Evolutionary conservation across 2,329 filamentous ascomycete species (phyloP), one percentile per base, ranked within the genome.

Genomic region (Cladosporium sp.): DNA sequence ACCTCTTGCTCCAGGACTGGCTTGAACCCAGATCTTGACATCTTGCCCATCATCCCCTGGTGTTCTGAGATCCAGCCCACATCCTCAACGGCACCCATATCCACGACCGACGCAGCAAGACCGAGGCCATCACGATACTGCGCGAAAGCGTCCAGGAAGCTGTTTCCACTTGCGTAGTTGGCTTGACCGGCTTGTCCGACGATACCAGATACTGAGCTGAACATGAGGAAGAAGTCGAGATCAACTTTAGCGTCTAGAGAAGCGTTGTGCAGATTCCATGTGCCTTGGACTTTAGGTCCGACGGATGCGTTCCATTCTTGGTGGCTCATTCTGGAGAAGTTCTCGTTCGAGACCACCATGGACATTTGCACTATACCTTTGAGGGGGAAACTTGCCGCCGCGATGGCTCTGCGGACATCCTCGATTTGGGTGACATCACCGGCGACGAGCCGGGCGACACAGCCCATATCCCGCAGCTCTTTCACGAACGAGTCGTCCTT

Each of bases 171-270:
- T 3, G 64, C 55, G 59, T 69, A 69, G 55, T 65, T 65, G 22
- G 66, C 51, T 54, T 69, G 66, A 5, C 65, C 64, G 14, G 37
- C 45, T 22, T 64, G 60, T 11, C 69, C 69, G 17, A 64, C 60
- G 2, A 66, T 54, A 3, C 65, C 67, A 0, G 64, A 57, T 3
- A 66, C 40, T 2, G 65, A 68, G 15, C 63, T 65, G 25, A 70
- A 55, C 43, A 67, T 51, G 34, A 70, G 55, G 62, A 74, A 74
- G 61, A 72, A 71, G 58, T 73, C 71, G 7, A 66, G 28, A 15
- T 62, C 58, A 3, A 38, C 25, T 1, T 58, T 58, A 1, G 70
- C 50, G 5, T 30, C 28, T 5, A 30, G 28, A 1, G 61, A 20
- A 17, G 30, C 19, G 14, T 61, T 59, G 34, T 65, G 61, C 2